Base-by-base conservation (phyloP, 2,329 filamentous ascomycete genomes). In the Helotiales sp. region DNA sequence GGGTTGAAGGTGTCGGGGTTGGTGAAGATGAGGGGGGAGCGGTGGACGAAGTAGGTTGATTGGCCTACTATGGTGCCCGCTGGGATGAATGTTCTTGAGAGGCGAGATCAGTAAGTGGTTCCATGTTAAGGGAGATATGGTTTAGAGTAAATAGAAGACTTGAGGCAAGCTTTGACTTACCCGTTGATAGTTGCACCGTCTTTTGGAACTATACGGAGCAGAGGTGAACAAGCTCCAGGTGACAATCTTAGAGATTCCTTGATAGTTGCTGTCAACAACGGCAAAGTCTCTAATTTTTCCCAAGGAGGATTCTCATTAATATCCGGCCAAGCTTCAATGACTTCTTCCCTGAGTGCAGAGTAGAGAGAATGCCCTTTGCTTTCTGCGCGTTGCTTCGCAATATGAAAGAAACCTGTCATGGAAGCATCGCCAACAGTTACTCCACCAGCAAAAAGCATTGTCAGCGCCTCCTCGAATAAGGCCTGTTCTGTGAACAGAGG, bases 231-330 rank as follows among this genome's bases (percentile, higher is more conserved):
- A 0, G 87, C 81, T 0, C 89, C 87, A 0, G 90, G 89, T 69
- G 91, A 87, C 65, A 91, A 71, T n/a, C 89, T 83, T 75, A 93
- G 89, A 4, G 87, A 83, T 72, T 93, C 90, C 68, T 92, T 89
- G 66, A 93, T 81, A 49, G 85, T 60, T 31, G 62, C 62, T 24
- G 61, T 63, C 25, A 66, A 30, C 31, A 61, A 55, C 1, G 72
- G 66, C 38, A 79, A 60, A 40, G 67, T 70, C 55, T 78, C 73
- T 15, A 77, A 55, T 3, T 68, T 65, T 51, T 73, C 68, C 19
- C 73, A 60, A 4, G 57, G 63, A 2, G 74, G 73, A 8, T 65
- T 64, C 3, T 60, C 50, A 2, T 66, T 59, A 0, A 75, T 61
- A 25, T 66, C 62, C 5, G 75, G 75, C 74, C 75, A 78, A 8